phyloP scores from a whole-genome alignment of 768 basidiomycete genomes.

The Russula lepida region DNA sequence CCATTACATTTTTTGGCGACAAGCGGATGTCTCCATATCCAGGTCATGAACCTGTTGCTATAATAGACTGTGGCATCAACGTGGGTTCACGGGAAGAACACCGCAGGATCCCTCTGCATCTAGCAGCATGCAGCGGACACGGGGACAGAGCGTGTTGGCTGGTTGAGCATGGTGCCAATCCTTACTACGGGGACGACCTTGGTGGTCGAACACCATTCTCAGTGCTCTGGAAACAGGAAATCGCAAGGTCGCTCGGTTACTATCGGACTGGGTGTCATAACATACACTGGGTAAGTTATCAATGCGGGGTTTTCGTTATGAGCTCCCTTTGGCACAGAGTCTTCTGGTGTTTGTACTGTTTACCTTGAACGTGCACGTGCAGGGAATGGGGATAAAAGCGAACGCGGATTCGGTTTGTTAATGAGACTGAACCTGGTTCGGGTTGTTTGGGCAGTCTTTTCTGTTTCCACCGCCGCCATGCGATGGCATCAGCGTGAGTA shows the following conservation, averaged over 20 bases:
- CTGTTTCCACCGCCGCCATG: too few relatives aligned
- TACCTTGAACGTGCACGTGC: too few relatives aligned
- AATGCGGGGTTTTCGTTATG: too few relatives aligned
- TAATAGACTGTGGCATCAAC: background rate
- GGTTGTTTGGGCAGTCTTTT: too few relatives aligned
- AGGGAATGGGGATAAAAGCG: too few relatives aligned
- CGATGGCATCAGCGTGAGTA: too few relatives aligned
- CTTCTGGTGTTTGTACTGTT: too few relatives aligned
- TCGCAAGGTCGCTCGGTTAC: background rate
- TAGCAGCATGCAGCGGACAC: background rate
- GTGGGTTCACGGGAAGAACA: background rate
- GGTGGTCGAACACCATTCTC: background rate
- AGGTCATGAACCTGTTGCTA: background rate
- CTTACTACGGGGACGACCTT: background rate
- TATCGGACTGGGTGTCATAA: background rate
- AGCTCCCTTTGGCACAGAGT: too few relatives aligned
- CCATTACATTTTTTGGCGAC: background rate
- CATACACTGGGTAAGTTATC: background rate
- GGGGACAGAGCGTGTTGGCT: background rate
- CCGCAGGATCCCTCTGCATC: background rate
- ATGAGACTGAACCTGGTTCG: too few relatives aligned
- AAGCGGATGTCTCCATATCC: background rate
- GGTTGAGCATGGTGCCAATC: background rate
- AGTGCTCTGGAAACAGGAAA: background rate
- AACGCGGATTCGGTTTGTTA: background rate